Evolutionary conservation across 495 filamentous ascomycete genomes (phyloP), one percentile per base, ranked within the genome.

Genomic region (Penicillium canescens): DNA sequence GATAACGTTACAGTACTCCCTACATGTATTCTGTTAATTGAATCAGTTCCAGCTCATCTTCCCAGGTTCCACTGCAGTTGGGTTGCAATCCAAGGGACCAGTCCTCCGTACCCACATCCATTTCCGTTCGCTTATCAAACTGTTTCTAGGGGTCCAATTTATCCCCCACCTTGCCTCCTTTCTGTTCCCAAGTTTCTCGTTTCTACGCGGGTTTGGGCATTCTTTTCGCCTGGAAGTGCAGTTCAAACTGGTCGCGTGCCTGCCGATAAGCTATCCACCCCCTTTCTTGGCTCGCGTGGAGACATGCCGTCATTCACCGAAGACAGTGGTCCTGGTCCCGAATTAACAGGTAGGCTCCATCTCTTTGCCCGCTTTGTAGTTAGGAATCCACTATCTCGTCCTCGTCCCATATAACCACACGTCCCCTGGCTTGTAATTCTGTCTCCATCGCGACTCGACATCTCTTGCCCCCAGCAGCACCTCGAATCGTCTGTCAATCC

Each of bases 271-370:
- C 38, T 38, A 14, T 36, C 40, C 26, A 26, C 24, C 42, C 21
- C 42, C 42, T 40, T 36, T 50, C 44, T 50, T 50, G 31, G 36
- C 40, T 39, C 50, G 11, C 54, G 56, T 47, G 50, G 45, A 47
- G 56, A 61, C 44, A 74, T 72, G 66, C 69, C 69, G 44, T 75
- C 70, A 41, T 61, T 71, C 60, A 63, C 67, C 54, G 68, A 68
- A 48, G 60, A 62, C 42, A 48, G 54, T 50, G 47, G 34, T 39
- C 50, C 55, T 14, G 60, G 57, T 38, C 48, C 57, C 55, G 68
- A 71, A 57, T 41, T 62, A 56, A 57, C 65, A 71, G 72, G 72
- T 75, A 72, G 67, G 72, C 57, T 21, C 18, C 33, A 46, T 42
- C 37, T 40, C 48, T 13, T 42, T 57, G 38, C 48, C 31, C 36